Conservation (phyloP, 345 rosid genomes). For the Salix dunnii region DNA sequence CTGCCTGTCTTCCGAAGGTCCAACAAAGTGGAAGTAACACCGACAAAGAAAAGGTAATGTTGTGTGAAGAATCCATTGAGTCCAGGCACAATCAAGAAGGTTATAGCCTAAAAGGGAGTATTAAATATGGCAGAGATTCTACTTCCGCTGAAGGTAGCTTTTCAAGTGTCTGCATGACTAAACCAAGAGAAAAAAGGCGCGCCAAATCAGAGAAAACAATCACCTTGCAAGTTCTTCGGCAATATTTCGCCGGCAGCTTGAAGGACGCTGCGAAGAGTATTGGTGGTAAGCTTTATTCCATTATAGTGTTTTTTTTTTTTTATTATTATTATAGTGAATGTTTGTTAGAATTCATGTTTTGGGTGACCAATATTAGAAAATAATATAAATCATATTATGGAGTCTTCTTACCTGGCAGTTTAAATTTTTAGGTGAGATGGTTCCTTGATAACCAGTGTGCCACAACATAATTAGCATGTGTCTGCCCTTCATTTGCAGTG, state of each 20-base stretch:
- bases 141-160: slow-evolving; percentile 44
- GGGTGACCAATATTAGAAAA: too few species aligned
- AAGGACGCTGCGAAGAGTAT: slow-evolving; percentile 93
- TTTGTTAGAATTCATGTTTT: neutral
- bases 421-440: too few species aligned
- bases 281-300: slow-evolving; percentile 60
- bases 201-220: slow-evolving; percentile 66
- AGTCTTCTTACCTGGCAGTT: too few species aligned
- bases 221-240: slow-evolving; percentile 66
- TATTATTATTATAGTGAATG: neutral
- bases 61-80: slow-evolving; percentile 25
- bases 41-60: slow-evolving; percentile 28
- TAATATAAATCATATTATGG: too few species aligned
- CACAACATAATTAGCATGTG: neutral
- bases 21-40: slow-evolving; percentile 25
- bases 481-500: neutral
- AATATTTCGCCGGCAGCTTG: slow-evolving; percentile 78
- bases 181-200: slow-evolving; percentile 52
- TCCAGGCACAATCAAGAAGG: slow-evolving; percentile 24
- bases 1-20: slow-evolving; percentile 23
- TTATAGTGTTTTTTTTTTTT: neutral
- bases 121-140: slow-evolving; percentile 41
- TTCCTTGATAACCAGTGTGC: too few species aligned
- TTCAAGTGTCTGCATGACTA: slow-evolving; percentile 30
- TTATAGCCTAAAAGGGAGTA: slow-evolving; percentile 32